These are phyloP conservation scores for Fusarium gaditjirri DNA, from an alignment of 2,329 filamentous ascomycete species.

Conservation along the genomic window DNA sequence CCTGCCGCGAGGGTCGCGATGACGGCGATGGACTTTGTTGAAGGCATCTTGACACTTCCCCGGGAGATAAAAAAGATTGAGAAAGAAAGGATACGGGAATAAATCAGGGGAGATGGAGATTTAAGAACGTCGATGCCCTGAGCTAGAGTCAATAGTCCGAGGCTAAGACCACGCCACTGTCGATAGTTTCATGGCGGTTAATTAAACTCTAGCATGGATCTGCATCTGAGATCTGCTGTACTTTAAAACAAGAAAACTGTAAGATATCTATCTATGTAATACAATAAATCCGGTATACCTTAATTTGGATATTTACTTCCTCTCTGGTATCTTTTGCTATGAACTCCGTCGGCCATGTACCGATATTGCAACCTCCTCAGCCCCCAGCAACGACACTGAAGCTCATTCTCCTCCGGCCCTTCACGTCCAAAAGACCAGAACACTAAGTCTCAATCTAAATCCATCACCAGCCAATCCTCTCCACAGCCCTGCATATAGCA, in stretches of 20 bases:
- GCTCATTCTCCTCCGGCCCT: neutral
- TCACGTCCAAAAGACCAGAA: neutral
- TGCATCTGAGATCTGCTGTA: neutral
- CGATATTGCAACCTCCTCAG: neutral
- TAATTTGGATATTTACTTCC: neutral
- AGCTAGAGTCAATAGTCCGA: neutral
- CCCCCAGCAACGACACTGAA: neutral
- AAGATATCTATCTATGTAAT: neutral
- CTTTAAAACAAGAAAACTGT: no score
- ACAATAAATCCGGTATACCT: neutral
- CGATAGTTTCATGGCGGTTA: neutral
- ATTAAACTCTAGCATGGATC: neutral
- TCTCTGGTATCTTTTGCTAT: neutral
- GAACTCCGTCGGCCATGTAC: neutral
- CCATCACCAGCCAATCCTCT: slow-evolving; percentile 53
- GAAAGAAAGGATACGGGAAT: neutral
- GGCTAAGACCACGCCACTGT: neutral
- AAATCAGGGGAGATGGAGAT: neutral
- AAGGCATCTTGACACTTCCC: neutral
- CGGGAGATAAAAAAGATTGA: neutral
- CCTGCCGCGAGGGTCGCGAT: slow-evolving; percentile 17
- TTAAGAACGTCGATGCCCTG: neutral
- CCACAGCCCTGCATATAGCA: slow-evolving; percentile 60
- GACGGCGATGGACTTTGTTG: slow-evolving; percentile 12
- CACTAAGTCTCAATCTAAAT: neutral